These are phyloP conservation scores for Apiotrichum akiyoshidainum DNA, from an alignment of 1,284 basidiomycete species.

Conservation along the genomic window DNA sequence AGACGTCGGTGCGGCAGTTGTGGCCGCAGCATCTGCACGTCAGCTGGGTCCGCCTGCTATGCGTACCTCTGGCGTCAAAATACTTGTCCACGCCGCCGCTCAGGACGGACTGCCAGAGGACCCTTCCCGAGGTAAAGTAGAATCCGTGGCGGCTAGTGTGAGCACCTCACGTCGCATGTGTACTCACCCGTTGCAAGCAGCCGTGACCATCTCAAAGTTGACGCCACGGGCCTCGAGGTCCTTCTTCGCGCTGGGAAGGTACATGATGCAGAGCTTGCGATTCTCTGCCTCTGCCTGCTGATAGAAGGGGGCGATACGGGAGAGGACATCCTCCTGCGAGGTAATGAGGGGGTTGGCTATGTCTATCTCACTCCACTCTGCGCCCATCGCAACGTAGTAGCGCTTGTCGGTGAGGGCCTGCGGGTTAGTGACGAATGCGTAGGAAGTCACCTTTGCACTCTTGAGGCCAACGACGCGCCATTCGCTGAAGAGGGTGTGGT, in stretches of 20 bases:
- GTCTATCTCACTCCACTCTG: conserved; percentile 35
- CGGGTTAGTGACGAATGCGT: neutral
- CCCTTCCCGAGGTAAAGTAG: conserved; percentile 19
- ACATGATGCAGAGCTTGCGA: conserved; percentile 24
- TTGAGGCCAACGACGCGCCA: conserved; percentile 36
- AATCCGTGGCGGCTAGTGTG: conserved; percentile 22
- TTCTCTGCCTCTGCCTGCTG: conserved; percentile 13
- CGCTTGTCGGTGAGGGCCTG: conserved; percentile 26
- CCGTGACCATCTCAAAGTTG: conserved; percentile 22
- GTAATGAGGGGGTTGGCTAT: conserved; percentile 19
- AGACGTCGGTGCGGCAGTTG: neutral
- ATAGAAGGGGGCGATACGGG: conserved; percentile 22
- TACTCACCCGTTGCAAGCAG: conserved; percentile 27
- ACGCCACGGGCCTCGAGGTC: conserved; percentile 20
- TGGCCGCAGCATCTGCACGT: neutral
- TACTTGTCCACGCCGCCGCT: conserved; percentile 26
- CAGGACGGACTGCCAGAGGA: conserved; percentile 36
- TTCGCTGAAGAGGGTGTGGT: conserved; percentile 28
- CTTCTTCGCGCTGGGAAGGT: conserved; percentile 25
- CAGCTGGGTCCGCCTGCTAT: neutral
- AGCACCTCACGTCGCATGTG: neutral
- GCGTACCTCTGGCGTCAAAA: conserved; percentile 5
- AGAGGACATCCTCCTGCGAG: conserved; percentile 23
- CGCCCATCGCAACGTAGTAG: conserved; percentile 39
- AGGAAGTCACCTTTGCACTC: conserved; percentile 10